Evolutionary conservation across 2,329 filamentous ascomycete species (phyloP).

Genomic region (Monosporascus sp.): DNA sequence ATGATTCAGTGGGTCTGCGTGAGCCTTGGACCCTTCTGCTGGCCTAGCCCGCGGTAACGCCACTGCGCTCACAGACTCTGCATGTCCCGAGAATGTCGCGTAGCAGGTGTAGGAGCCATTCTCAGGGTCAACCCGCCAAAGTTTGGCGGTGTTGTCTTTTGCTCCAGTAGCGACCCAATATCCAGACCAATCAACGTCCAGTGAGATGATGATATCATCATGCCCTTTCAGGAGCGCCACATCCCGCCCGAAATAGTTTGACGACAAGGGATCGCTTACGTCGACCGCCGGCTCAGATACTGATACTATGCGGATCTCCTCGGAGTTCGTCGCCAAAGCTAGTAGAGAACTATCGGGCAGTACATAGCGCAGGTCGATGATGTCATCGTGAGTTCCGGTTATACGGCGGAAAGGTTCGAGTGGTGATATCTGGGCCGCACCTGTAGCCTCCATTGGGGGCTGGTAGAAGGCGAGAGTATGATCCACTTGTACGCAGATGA

Average conservation of each 20-base stretch:
- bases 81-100: slow-evolving; percentile 81
- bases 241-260: slow-evolving; percentile 80
- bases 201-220: slow-evolving; percentile 89
- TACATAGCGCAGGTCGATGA: slow-evolving; percentile 89
- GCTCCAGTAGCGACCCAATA: slow-evolving; percentile 94
- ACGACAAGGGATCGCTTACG: slow-evolving; percentile 23
- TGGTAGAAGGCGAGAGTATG: slow-evolving; percentile 77
- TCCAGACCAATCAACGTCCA: slow-evolving; percentile 95
- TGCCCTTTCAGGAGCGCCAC: slow-evolving; percentile 82
- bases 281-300: slow-evolving; percentile 40
- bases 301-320: slow-evolving; percentile 85
- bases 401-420: slow-evolving; percentile 66
- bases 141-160: slow-evolving; percentile 89
- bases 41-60: slow-evolving; percentile 70
- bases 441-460: slow-evolving; percentile 34
- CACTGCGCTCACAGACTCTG: slow-evolving; percentile 88
- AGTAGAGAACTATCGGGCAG: slow-evolving; percentile 74
- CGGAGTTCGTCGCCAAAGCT: slow-evolving; percentile 89
- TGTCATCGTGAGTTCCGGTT: slow-evolving; percentile 94
- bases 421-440: slow-evolving; percentile 29
- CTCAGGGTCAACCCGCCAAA: slow-evolving; percentile 80
- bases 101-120: slow-evolving; percentile 74
- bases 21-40: slow-evolving; percentile 61
- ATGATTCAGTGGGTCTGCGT: slow-evolving; percentile 67
- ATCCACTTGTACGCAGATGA: slow-evolving; percentile 81